phyloP scores from a whole-genome alignment of 208 protist genomes.

The Leptomonas seymouri region DNA sequence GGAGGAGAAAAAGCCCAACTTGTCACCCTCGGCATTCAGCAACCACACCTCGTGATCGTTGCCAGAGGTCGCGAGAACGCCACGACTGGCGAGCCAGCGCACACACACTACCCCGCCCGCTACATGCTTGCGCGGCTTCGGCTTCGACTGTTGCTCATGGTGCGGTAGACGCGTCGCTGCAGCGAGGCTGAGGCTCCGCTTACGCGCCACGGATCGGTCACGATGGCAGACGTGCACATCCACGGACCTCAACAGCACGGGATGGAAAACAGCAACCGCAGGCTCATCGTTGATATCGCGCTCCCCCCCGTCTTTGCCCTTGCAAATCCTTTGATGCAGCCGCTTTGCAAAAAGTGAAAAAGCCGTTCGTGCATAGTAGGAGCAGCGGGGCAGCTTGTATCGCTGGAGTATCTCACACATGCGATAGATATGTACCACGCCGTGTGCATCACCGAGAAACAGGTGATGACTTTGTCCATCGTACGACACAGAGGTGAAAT shows the following conservation, averaged over 20 bases:
- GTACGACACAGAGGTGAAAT: constrained; percentile 52
- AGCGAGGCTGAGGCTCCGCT: constrained; percentile 3
- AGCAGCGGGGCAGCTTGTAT: constrained; percentile 43
- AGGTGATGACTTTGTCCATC: constrained; percentile 58
- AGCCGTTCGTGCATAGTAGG: constrained; percentile 34
- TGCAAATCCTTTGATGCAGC: not conserved
- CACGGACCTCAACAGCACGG: constrained; percentile 17
- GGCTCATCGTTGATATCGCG: not conserved
- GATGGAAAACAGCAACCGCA: no score
- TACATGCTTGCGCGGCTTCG: not conserved
- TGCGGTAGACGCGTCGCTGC: not conserved
- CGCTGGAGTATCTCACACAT: constrained; percentile 54
- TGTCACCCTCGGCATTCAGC: constrained; percentile 36
- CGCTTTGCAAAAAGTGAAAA: constrained; percentile 17
- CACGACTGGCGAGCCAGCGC: constrained; percentile 47
- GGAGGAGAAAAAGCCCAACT: constrained; percentile 47
- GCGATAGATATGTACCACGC: constrained; percentile 56
- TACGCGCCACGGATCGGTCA: not conserved
- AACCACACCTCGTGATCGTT: constrained; percentile 60
- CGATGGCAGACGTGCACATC: constrained; percentile 18
- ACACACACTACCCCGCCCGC: constrained; percentile 19
- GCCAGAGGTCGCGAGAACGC: constrained; percentile 48
- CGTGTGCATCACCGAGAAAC: constrained; percentile 62
- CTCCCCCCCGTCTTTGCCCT: not conserved
- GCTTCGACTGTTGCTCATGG: not conserved